Evolutionary conservation across 192 early-diverging fungal species (phyloP).

Genomic region (Linnemannia schmuckeri): DNA sequence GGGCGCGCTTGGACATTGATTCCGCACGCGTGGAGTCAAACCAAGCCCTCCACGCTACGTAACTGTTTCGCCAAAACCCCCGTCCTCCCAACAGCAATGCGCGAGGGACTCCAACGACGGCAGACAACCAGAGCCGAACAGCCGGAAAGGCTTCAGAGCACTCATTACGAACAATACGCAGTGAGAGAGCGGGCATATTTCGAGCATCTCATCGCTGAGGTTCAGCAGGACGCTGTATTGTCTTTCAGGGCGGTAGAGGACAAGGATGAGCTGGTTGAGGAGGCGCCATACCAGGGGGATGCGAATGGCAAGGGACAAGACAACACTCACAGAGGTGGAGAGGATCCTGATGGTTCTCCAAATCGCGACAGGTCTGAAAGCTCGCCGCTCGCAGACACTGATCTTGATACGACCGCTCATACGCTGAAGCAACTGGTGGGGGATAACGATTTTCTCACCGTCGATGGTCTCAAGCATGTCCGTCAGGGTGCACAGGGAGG

Average conservation of each 20-base stretch:
- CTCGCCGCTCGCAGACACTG: too few species aligned
- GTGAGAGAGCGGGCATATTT: background rate
- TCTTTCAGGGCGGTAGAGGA: background rate
- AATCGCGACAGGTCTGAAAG: too few species aligned
- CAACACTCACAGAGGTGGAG: background rate
- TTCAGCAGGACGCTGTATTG: background rate
- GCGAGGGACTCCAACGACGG: background rate
- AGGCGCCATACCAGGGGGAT: background rate
- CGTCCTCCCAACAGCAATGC: slow-evolving; percentile 12
- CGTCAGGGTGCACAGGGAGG: too few species aligned
- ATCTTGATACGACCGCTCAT: too few species aligned
- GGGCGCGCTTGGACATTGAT: slow-evolving; percentile 15
- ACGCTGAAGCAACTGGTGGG: too few species aligned
- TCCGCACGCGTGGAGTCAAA: slow-evolving; percentile 5
- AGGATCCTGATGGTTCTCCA: too few species aligned
- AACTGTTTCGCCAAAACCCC: slow-evolving; percentile 25
- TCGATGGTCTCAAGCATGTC: too few species aligned
- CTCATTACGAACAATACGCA: background rate
- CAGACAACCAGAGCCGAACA: background rate
- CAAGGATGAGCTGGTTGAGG: background rate
- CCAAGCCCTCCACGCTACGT: background rate
- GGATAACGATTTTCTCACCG: too few species aligned
- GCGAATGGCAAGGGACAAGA: background rate
- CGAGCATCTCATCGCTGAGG: background rate
- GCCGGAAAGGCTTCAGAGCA: too few species aligned